phyloP scores from a whole-genome alignment of 139 green algal species.

The Edaphochlamys debaryana region DNA sequence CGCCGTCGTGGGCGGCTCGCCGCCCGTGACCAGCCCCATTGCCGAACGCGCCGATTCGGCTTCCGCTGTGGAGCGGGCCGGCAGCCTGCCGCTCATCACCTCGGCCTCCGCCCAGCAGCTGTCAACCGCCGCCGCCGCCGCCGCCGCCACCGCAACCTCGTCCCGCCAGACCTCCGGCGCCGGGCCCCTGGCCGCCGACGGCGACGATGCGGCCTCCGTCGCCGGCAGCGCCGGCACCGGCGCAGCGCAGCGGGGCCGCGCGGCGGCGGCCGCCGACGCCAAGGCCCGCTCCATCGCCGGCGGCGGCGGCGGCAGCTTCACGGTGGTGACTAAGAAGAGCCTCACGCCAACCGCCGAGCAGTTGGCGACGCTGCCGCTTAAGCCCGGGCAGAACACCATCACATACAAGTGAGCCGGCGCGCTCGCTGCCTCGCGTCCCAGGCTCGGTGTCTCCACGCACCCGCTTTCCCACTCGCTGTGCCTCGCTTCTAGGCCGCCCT shows the following conservation, averaged over 20 bases:
- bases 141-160: neutral
- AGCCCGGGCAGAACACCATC: conserved; percentile 84
- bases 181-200: neutral
- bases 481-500: too few relatives aligned
- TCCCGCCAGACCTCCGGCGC: neutral
- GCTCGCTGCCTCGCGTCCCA: too few relatives aligned
- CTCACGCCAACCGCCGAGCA: conserved; percentile 70
- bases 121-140: neutral
- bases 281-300: too few relatives aligned
- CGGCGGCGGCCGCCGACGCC: neutral
- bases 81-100: neutral
- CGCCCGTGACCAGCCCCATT: neutral
- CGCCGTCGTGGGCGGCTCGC: neutral
- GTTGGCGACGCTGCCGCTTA: conserved; percentile 74
- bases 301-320: conserved; percentile 3
- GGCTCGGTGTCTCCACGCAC: neutral
- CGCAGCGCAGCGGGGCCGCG: neutral
- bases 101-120: neutral
- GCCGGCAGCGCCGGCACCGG: neutral
- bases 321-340: conserved; percentile 63
- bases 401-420: conserved; percentile 67
- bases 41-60: too few relatives aligned
- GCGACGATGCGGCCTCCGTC: neutral
- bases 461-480: neutral
- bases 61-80: conserved; percentile 10